phyloP scores from a whole-genome alignment of 441 rosid genomes.

The Croton setiger region DNA sequence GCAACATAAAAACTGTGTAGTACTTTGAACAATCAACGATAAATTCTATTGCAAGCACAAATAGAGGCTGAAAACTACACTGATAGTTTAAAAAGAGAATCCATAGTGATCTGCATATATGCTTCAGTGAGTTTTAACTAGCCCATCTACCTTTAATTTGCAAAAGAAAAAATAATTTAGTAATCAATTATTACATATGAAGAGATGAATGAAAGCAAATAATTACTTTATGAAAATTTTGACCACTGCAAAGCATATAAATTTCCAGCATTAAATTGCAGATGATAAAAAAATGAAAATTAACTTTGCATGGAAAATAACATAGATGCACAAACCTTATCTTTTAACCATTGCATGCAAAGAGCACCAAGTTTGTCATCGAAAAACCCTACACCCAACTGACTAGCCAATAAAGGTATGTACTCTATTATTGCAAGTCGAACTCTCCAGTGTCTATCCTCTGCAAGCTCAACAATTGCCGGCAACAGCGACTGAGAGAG shows the following conservation, averaged over 20 bases:
- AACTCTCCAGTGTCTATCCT: slow-evolving; percentile 98
- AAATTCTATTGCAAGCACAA: neutral
- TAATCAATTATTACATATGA: neutral
- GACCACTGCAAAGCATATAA: neutral
- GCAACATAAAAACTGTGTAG: neutral
- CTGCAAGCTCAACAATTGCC: slow-evolving; percentile 98
- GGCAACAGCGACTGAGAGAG: slow-evolving; percentile 91
- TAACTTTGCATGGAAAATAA: neutral
- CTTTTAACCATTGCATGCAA: slow-evolving; percentile 99
- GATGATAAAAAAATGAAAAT: neutral
- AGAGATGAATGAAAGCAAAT: neutral
- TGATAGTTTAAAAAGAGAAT: too few species aligned
- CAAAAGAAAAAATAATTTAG: neutral
- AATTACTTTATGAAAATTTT: neutral
- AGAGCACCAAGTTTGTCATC: slow-evolving; percentile 97
- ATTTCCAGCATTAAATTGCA: neutral
- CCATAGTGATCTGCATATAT: neutral
- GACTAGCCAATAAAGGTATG: slow-evolving; percentile 89
- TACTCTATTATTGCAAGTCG: slow-evolving; percentile 99
- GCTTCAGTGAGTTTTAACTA: neutral
- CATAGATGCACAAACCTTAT: slow-evolving; percentile 53
- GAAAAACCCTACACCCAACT: slow-evolving; percentile 89
- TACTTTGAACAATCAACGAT: neutral
- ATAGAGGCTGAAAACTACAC: neutral
- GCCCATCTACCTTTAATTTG: neutral